Percentiles rank a stretch among this genome's conserved stretches.
Conservation (phyloP, 129 eudicot species). For the Centrapalus pauciflorus region DNA sequence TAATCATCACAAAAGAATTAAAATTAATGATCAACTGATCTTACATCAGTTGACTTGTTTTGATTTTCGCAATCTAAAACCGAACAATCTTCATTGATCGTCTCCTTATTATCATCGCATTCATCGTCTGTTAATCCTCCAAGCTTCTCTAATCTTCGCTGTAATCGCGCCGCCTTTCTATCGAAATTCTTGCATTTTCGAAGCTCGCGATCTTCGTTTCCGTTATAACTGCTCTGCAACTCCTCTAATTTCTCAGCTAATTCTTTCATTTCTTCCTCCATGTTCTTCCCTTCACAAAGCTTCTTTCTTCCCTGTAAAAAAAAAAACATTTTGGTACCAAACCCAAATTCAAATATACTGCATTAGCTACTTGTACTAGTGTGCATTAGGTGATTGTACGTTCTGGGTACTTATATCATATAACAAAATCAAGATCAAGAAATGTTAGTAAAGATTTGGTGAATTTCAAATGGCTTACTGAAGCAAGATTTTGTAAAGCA, state of each 20-base stretch:
- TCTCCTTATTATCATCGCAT: slow-evolving; percentile 18
- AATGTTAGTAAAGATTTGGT: neutral
- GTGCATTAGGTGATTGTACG: slow-evolving; percentile 1
- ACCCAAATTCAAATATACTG: neutral
- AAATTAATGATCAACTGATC: neutral
- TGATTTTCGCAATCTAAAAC: slow-evolving; percentile 27
- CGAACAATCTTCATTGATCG: slow-evolving; percentile 22
- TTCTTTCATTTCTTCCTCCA: slow-evolving; percentile 79
- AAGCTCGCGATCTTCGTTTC: slow-evolving; percentile 35
- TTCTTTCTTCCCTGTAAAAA: slow-evolving; percentile 64
- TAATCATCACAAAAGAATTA: neutral
- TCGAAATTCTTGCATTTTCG: slow-evolving; percentile 64
- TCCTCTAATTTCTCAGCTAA: slow-evolving; percentile 60
- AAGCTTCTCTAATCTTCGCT: slow-evolving; percentile 55
- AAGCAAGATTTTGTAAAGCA: slow-evolving; percentile 66
- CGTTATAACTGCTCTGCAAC: slow-evolving; percentile 45
- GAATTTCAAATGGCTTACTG: slow-evolving; percentile 48
- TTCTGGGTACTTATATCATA: neutral
- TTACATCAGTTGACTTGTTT: slow-evolving; percentile 44
- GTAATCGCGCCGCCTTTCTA: slow-evolving; percentile 55
- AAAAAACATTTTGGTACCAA: neutral
- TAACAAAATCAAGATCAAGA: neutral
- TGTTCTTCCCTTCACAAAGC: slow-evolving; percentile 66
- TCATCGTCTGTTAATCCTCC: slow-evolving; percentile 47
- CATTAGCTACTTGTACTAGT: slow-evolving; percentile 2